Evolutionary conservation across 768 basidiomycete species (phyloP).

Genomic region (Lactarius hatsudake): DNA sequence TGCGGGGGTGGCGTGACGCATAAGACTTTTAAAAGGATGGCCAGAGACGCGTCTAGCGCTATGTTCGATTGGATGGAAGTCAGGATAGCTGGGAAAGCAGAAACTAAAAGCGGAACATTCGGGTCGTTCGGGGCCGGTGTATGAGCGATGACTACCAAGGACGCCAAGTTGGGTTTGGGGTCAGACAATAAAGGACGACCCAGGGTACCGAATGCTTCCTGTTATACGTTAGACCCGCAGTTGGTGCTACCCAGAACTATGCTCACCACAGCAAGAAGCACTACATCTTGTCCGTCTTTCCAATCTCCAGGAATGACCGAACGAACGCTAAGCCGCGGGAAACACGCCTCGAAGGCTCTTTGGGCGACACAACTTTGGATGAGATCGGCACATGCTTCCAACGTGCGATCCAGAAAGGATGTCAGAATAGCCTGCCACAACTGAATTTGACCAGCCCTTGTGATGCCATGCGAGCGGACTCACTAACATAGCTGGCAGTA

Average conservation of each 20-base stretch:
- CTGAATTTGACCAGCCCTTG: not conserved
- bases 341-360: slow-evolving; percentile 20
- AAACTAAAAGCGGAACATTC: slow-evolving; percentile 21
- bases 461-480: not conserved
- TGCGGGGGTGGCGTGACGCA: slow-evolving; percentile 23
- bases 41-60: slow-evolving; percentile 59
- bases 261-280: slow-evolving; percentile 24
- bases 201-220: slow-evolving; percentile 18
- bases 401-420: slow-evolving; percentile 22
- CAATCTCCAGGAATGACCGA: slow-evolving; percentile 23
- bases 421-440: slow-evolving; percentile 16
- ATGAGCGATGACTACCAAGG: slow-evolving; percentile 25
- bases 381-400: slow-evolving; percentile 24
- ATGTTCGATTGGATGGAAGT: slow-evolving; percentile 52
- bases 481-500: slow-evolving; percentile 16
- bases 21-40: slow-evolving; percentile 45
- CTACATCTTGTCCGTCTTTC: slow-evolving; percentile 24
- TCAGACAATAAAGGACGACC: slow-evolving; percentile 23
- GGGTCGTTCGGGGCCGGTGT: not conserved
- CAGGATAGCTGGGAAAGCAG: slow-evolving; percentile 44
- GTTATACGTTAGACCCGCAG: not conserved
- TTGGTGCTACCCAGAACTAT: slow-evolving; percentile 3
- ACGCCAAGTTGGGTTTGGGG: slow-evolving; percentile 16
- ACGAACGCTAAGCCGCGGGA: slow-evolving; percentile 21
- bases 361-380: slow-evolving; percentile 23